Base-by-base conservation (phyloP, 257 asterid genomes). In the Ballota nigra region DNA sequence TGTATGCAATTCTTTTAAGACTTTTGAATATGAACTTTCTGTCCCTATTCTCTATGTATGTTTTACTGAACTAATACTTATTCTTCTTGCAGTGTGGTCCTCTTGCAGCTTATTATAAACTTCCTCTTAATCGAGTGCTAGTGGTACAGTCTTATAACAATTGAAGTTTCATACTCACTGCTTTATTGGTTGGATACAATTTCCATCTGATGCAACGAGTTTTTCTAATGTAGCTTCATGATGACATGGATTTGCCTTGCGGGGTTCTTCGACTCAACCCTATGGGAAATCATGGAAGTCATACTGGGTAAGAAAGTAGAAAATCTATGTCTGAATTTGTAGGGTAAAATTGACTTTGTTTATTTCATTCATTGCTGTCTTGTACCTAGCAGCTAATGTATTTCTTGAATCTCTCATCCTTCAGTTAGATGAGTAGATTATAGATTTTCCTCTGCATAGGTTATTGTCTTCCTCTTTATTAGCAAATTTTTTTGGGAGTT, bases 41-140 rank as follows among this genome's bases (percentile, higher is more conserved):
- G 11, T 53, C 16, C 22, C 52, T 28, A 18, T 16, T 40, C 6
- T 12, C 15, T 33, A 10, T 22, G 34, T 60, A 63, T 36, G 10
- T 23, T 45, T 70, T 6, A 51, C 77, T 74, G 56, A 68, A 24
- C 47, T 68, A 67, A 55, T 57, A 33, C 33, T 13, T 9, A 6
- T 59, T 66, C 78, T 33, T 78, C 56, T 47, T 78, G 77, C 84
- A 94, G 98, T 84, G 81, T 76, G 97, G 97, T 63, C 97, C 99
- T 59, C 95, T 94, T 71, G 99, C 97, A 69, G 97, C 97, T 49
- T 94, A 91, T 79, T 94, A 91, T 81, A 91, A 89, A 84, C 96
- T 94, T 72, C 97, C 97, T 71, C 99, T 94, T 75, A 94, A 86
- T 59, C 91, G 99, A 63, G 97, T 94, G 33, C 69, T 91, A 20